phyloP scores from a whole-genome alignment of 2,329 filamentous ascomycete genomes.

The Tetracladium maxilliforme region DNA sequence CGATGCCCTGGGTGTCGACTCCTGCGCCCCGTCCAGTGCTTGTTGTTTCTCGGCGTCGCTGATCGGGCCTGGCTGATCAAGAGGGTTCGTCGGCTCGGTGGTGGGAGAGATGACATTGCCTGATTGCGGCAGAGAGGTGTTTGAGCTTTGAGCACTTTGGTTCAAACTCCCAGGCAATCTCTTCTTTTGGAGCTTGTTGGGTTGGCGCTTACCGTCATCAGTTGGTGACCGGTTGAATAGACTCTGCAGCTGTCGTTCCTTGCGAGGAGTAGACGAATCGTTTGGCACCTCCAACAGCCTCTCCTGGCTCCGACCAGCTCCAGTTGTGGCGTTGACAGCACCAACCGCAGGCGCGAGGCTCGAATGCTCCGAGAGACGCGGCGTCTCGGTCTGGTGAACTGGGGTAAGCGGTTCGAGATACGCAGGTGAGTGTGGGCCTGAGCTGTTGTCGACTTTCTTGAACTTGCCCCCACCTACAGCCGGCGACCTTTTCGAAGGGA shows the following conservation, averaged over 20 bases:
- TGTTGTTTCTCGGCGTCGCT: too few species aligned
- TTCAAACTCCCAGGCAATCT: constrained; percentile 59
- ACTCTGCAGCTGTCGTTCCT: constrained; percentile 53
- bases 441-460: constrained; percentile 36
- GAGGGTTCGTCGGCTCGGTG: constrained; percentile 17
- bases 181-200: constrained; percentile 89
- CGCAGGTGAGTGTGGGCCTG: constrained; percentile 35
- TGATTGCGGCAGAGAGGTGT: constrained; percentile 69
- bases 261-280: constrained; percentile 38
- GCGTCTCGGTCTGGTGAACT: constrained; percentile 16
- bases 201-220: constrained; percentile 49
- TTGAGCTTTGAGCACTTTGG: constrained; percentile 83
- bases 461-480: constrained; percentile 55
- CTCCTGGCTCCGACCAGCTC: constrained; percentile 31
- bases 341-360: constrained; percentile 9
- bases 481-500: constrained; percentile 82
- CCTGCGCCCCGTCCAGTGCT: too few species aligned
- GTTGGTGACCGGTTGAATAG: constrained; percentile 59
- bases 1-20: constrained; percentile 13
- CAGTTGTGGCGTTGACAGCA: constrained; percentile 5
- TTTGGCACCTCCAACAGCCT: constrained; percentile 25
- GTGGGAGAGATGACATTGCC: too few species aligned
- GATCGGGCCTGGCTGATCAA: constrained; percentile 13
- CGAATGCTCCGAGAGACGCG: constrained; percentile 7
- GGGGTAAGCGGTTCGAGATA: constrained; percentile 20